Base-by-base conservation (phyloP, 2,329 filamentous ascomycete species). In the Fusarium austroafricanum region DNA sequence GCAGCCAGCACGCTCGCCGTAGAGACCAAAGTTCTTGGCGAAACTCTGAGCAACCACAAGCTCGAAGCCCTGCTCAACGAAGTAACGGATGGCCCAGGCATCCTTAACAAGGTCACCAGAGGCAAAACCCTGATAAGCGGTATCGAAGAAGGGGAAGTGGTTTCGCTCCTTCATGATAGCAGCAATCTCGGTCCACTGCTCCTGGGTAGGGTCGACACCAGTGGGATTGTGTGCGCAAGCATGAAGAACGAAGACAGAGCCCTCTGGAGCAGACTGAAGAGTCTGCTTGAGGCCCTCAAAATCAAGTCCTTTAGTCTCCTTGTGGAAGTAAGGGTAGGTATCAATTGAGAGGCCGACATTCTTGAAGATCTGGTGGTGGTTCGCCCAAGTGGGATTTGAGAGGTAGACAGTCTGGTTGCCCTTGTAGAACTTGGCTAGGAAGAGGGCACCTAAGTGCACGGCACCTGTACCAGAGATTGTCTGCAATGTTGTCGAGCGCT, bases 111-210 rank as follows among this genome's bases (percentile, higher is more conserved):
- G 87, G 78, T 96, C 90, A 61, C 96, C 96, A 1, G 96, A 97
- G 5, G 96, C 96, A 78, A 99, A 99, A 58, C 96, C 95, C 82
- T 98, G 96, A 84, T 99, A 99, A 57, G 96, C 96, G 70, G 89
- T 93, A 84, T 99, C 96, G 82, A 99, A 98, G 88, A 99, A 98
- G 75, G 96, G 95, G 83, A 99, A 97, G 80, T 96, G 95, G 68
- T 88, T 88, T 82, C 91, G 93, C 75, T 88, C 80, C 74, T 87
- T 87, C 80, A 98, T 89, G 43, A 97, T 80, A 42, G 85, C 80
- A 52, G 95, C 94, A 65, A 99, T 89, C 82, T 96, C 87, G 79
- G 91, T 93, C 96, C 96, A 99, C 83, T 99, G 96, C 54, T 95
- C 93, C 71, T 91, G 85, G 20, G 94, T 97, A 10, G 94, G 94